These are phyloP conservation scores for Daldinia caldariorum DNA, from an alignment of 495 filamentous ascomycete genomes.

Conservation along the genomic window DNA sequence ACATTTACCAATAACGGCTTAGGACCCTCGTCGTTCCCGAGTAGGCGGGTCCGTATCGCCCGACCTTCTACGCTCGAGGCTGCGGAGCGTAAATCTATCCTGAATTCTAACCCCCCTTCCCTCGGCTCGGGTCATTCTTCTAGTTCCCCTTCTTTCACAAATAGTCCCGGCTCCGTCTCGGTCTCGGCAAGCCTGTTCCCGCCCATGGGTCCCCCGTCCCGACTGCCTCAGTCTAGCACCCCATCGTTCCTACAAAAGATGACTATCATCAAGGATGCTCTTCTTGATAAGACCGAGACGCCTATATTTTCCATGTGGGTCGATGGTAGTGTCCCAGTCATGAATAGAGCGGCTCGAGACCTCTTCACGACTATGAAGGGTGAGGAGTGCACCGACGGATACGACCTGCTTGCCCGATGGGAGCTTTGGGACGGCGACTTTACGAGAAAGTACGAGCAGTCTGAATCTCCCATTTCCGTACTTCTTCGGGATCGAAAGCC, in stretches of 20 bases:
- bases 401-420: slow-evolving; percentile 64
- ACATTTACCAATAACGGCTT: slow-evolving; percentile 67
- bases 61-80: slow-evolving; percentile 49
- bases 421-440: slow-evolving; percentile 71
- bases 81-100: slow-evolving; percentile 49
- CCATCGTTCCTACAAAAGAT: slow-evolving; percentile 72
- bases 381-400: slow-evolving; percentile 55
- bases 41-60: slow-evolving; percentile 42
- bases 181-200: slow-evolving; percentile 64
- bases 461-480: slow-evolving; percentile 69
- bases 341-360: slow-evolving; percentile 68
- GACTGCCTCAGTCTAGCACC: slow-evolving; percentile 56
- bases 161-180: slow-evolving; percentile 53
- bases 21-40: slow-evolving; percentile 35
- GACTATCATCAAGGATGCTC: slow-evolving; percentile 73
- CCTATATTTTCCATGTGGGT: slow-evolving; percentile 78
- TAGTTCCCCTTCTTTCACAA: slow-evolving; percentile 50
- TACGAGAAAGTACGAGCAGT: slow-evolving; percentile 58
- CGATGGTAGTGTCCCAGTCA: slow-evolving; percentile 70
- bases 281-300: slow-evolving; percentile 72
- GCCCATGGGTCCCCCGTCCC: slow-evolving; percentile 66
- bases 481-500: slow-evolving; percentile 64
- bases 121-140: slow-evolving; percentile 54
- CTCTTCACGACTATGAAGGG: slow-evolving; percentile 59
- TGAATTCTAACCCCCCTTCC: slow-evolving; percentile 55